Conservation (phyloP, 768 basidiomycete genomes). For the Polyporus arcularius region DNA sequence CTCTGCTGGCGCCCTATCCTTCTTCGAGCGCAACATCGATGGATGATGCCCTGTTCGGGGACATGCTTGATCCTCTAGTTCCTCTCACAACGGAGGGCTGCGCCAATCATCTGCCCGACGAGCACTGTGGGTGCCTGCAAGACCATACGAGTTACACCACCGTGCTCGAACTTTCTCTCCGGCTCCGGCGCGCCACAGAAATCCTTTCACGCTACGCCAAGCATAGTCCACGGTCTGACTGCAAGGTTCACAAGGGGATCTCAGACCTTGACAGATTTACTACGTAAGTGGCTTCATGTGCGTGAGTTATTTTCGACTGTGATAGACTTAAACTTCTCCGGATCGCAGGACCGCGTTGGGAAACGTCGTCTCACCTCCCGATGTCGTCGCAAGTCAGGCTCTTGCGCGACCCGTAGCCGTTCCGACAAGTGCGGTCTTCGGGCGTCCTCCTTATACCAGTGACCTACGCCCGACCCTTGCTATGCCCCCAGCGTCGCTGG, state of each 20-base stretch:
- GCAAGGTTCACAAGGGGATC: constrained; percentile 46
- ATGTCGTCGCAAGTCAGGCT: constrained; percentile 19
- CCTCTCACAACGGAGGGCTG: constrained; percentile 11
- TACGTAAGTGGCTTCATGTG: constrained; percentile 42
- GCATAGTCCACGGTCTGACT: constrained; percentile 35
- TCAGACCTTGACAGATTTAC: constrained; percentile 52
- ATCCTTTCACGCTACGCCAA: constrained; percentile 49
- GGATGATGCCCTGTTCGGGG: constrained; percentile 23
- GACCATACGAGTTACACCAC: constrained; percentile 55
- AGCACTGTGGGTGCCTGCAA: constrained; percentile 60
- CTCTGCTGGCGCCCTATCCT: constrained; percentile 23
- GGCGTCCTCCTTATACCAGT: constrained; percentile 1
- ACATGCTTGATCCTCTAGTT: constrained; percentile 28
- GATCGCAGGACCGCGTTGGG: constrained; percentile 43
- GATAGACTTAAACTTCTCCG: constrained; percentile 8
- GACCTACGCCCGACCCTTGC: constrained; percentile 1
- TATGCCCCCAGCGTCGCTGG: constrained; percentile 21
- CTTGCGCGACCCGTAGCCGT: constrained; percentile 3
- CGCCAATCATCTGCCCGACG: constrained; percentile 24
- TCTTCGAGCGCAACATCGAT: constrained; percentile 5
- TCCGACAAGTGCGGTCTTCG: constrained; percentile 3
- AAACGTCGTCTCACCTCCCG: constrained; percentile 32
- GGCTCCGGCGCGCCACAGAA: constrained; percentile 59
- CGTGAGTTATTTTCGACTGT: constrained; percentile 4
- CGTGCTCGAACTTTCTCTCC: constrained; percentile 65